Conservation (phyloP, 352 stramenopile genomes). For the Phytophthora meadii region DNA sequence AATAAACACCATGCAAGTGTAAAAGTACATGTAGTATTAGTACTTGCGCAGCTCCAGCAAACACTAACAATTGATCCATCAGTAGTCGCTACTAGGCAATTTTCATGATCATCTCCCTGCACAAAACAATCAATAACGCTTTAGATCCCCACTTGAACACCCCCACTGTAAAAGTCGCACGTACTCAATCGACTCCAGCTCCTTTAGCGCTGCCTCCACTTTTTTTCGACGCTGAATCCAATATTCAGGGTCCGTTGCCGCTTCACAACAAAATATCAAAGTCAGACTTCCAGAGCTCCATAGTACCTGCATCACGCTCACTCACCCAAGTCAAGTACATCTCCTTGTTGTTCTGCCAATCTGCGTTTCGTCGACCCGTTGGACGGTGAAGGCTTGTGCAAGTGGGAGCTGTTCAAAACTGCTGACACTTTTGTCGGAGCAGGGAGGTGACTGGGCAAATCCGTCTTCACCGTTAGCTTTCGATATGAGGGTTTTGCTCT, state of each 20-base stretch:
- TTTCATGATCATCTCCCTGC: slow-evolving; percentile 29
- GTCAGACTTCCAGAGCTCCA: slow-evolving; percentile 1
- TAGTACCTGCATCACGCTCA: slow-evolving; percentile 1
- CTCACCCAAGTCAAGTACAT: slow-evolving; percentile 23
- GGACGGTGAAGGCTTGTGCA: slow-evolving; percentile 20
- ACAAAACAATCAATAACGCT: neutral
- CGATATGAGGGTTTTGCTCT: slow-evolving; percentile 16
- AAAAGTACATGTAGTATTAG: no score
- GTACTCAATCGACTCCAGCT: slow-evolving; percentile 49
- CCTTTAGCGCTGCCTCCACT: slow-evolving; percentile 38
- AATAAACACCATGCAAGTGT: neutral
- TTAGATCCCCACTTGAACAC: neutral
- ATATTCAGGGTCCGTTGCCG: slow-evolving; percentile 39
- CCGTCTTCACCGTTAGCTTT: slow-evolving; percentile 14
- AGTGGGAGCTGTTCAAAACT: slow-evolving; percentile 10
- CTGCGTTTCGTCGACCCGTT: slow-evolving; percentile 8
- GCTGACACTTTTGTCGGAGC: slow-evolving; percentile 29
- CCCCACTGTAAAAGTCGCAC: slow-evolving; percentile 7
- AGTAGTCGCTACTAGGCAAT: slow-evolving; percentile 22
- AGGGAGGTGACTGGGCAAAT: slow-evolving; percentile 29
- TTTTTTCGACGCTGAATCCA: slow-evolving; percentile 46
- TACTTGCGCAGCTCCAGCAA: neutral
- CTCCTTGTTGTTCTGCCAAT: slow-evolving; percentile 7
- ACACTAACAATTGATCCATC: slow-evolving; percentile 5
- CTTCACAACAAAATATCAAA: slow-evolving; percentile 18